Evolutionary conservation across 306 rosid species (phyloP), one percentile per base, ranked within the genome.

Genomic region (Vicia faba): DNA sequence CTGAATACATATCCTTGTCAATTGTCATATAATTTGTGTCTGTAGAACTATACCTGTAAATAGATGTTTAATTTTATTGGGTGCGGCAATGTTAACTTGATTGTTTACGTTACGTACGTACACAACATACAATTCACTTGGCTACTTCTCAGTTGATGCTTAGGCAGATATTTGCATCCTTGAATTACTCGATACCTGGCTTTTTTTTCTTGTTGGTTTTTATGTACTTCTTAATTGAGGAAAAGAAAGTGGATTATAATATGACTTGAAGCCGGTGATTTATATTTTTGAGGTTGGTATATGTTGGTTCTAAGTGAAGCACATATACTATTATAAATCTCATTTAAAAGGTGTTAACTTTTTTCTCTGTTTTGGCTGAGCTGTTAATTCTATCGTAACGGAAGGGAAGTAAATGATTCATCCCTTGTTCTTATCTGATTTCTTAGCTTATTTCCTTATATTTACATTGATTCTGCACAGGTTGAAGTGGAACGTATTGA

Each of bases 401-500:
- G 19, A 59, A 64, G 53, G 72, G 25, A 39, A 55, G 57, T 13
- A 72, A 58, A 54, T 68, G 58, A 49, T 50, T 58, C 39, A 18
- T 28, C 26, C 35, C 35, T 58, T 68, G 19, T 55, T n/a, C 61
- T 28, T 64, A 14, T 57, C 71, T 69, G 23, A 33, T 60, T n/a
- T 35, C 9, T 68, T 41, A 54, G 10, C 19, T 14, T 31, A 26
- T 40, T 61, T 14, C 39, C 63, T 61, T 25, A 43, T 70, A 29
- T 58, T 46, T 76, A 28, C 86, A 11, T 64, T 44, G 74, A 38
- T 63, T 78, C 45, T 69, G 49, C 43, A 19, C 25, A 92, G 96
- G 88, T 92, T 76, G 96, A 92, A 81, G 93, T 92, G 83, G 98
- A 92, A 29, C 80, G 85, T 9, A 92, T 89, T 56, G 98, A 89